A percentile compares a stretch with the other conserved stretches of the same genome.
Evolutionary conservation across 1,284 basidiomycete genomes (phyloP).

Genomic region (Leccinum subfulvum): DNA sequence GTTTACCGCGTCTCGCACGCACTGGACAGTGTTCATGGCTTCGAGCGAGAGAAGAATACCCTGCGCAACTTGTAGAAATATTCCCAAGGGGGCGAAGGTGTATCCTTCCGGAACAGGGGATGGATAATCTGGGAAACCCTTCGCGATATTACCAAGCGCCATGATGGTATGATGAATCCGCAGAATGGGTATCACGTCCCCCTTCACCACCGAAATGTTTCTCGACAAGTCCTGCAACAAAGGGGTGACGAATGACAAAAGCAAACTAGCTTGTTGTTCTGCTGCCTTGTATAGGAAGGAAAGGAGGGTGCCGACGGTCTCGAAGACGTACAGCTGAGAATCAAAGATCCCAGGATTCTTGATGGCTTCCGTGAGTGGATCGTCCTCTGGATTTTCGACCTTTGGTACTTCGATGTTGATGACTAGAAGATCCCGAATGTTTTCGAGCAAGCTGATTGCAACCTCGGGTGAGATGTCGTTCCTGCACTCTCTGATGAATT

Average conservation of each 20-base stretch:
- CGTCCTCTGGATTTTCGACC: constrained; percentile 60
- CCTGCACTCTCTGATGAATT: constrained; percentile 86
- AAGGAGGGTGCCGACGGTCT: constrained; percentile 85
- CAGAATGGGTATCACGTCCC: constrained; percentile 72
- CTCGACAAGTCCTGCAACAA: constrained; percentile 76
- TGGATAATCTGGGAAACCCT: constrained; percentile 93
- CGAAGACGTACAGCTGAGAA: constrained; percentile 94
- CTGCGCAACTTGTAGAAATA: constrained; percentile 88
- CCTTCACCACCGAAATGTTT: constrained; percentile 60
- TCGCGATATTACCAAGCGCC: constrained; percentile 92
- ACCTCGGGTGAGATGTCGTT: constrained; percentile 79
- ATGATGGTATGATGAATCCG: constrained; percentile 95
- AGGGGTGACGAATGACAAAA: constrained; percentile 81
- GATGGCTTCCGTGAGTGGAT: constrained; percentile 80
- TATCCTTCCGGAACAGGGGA: constrained; percentile 64
- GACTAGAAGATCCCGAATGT: constrained; percentile 70
- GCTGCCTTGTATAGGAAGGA: constrained; percentile 71
- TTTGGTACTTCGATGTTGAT: constrained; percentile 69
- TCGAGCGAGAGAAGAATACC: constrained; percentile 87
- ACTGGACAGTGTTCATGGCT: constrained; percentile 83
- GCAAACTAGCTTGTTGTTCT: constrained; percentile 70
- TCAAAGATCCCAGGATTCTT: constrained; percentile 77
- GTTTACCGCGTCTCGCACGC: constrained; percentile 90
- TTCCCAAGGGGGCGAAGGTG: constrained; percentile 73
- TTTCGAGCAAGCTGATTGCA: constrained; percentile 69